Conservation (phyloP, 305 asterid genomes). For the Solanum hybrid region DNA sequence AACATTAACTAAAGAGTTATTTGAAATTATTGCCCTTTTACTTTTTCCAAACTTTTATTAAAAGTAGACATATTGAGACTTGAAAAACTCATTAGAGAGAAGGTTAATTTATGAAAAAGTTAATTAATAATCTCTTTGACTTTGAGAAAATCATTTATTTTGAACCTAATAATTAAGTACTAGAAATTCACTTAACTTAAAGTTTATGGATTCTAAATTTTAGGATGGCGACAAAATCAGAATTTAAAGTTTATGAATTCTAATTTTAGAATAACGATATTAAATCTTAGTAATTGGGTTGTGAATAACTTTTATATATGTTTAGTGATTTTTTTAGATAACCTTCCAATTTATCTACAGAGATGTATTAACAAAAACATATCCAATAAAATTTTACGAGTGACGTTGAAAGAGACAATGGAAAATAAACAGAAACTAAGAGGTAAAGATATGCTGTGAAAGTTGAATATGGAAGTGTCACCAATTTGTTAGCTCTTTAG, state of each 20-base stretch:
- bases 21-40: not conserved
- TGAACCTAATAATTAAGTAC: not conserved
- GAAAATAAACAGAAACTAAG: not conserved
- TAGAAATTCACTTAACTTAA: no score
- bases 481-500: not conserved
- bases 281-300: not conserved
- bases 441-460: not conserved
- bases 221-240: not conserved
- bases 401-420: not conserved
- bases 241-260: not conserved
- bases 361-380: no score
- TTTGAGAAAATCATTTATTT: not conserved
- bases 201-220: not conserved
- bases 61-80: not conserved
- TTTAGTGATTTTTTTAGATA: not conserved
- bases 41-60: not conserved
- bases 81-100: not conserved
- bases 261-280: not conserved
- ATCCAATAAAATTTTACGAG: no score
- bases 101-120: not conserved
- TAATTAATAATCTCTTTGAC: not conserved
- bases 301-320: not conserved
- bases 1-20: not conserved
- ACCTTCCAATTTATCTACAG: not conserved
- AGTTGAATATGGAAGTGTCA: not conserved